These are phyloP conservation scores for Colletotrichum higginsianum DNA, from an alignment of 2,329 filamentous ascomycete species.

Conservation along the genomic window DNA sequence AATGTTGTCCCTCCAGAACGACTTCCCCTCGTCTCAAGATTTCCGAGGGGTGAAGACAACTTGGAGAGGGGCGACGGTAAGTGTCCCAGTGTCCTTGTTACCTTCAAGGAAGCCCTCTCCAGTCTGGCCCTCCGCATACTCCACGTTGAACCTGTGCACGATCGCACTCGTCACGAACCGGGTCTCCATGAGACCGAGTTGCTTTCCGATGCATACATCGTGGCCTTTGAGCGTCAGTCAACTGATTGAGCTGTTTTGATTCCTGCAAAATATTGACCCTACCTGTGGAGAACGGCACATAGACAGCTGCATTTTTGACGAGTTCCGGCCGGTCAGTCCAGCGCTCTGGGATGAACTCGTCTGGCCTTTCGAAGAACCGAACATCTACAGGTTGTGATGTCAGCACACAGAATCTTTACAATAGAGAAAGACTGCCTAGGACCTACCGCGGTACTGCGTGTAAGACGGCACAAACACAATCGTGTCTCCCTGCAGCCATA, in stretches of 20 bases:
- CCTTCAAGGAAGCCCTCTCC: conserved; percentile 26
- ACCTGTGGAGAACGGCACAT: conserved; percentile 52
- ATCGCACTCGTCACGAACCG: conserved; percentile 39
- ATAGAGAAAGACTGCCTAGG: background rate
- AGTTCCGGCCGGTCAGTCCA: conserved; percentile 52
- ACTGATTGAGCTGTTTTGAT: background rate
- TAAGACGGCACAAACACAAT: conserved; percentile 51
- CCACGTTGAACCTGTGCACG: conserved; percentile 28
- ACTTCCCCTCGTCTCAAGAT: background rate
- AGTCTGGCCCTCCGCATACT: conserved; percentile 31
- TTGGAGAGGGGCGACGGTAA: conserved; percentile 34
- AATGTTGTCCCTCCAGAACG: background rate
- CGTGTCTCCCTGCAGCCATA: conserved; percentile 53
- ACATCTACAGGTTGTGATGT: conserved; percentile 15
- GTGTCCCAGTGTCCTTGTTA: conserved; percentile 30
- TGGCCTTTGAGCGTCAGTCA: conserved; percentile 16
- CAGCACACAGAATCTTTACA: background rate
- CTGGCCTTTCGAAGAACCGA: conserved; percentile 43
- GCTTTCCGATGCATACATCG: conserved; percentile 55
- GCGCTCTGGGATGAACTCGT: conserved; percentile 56
- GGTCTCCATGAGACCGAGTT: conserved; percentile 54
- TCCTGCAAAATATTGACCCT: background rate
- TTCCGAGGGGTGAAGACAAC: conserved; percentile 28
- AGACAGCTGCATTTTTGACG: conserved; percentile 49
- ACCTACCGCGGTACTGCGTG: conserved; percentile 44